Conservation (phyloP, 208 protist species). For the Trypanosoma conorhini region DNA sequence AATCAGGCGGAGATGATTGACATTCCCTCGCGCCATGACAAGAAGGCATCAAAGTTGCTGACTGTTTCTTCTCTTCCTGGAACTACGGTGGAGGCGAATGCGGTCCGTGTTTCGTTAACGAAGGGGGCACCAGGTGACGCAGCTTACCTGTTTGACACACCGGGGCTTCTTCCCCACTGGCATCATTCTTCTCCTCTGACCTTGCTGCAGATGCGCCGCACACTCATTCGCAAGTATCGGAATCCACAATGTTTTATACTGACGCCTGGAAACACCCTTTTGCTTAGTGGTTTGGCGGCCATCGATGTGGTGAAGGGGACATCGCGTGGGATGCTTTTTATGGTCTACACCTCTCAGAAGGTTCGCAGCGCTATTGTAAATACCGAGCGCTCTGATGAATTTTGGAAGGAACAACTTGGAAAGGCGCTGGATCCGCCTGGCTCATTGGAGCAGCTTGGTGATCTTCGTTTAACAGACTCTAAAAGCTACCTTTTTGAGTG, state of each 20-base stretch:
- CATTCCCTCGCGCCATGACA: conserved; percentile 83
- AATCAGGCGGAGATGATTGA: conserved; percentile 91
- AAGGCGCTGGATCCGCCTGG: conserved; percentile 75
- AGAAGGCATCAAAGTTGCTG: conserved; percentile 85
- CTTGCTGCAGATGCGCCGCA: conserved; percentile 88
- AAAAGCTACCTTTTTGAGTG: conserved; percentile 91
- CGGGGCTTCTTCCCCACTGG: conserved; percentile 89
- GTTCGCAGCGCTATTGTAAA: conserved; percentile 75
- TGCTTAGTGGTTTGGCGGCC: conserved; percentile 80
- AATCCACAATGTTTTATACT: conserved; percentile 89
- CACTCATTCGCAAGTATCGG: conserved; percentile 84
- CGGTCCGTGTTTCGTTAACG: conserved; percentile 66
- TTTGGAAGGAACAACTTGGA: conserved; percentile 87
- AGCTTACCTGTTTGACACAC: conserved; percentile 88
- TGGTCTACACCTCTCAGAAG: conserved; percentile 91
- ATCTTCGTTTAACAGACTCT: conserved; percentile 56
- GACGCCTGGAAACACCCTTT: conserved; percentile 80
- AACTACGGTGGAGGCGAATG: conserved; percentile 85
- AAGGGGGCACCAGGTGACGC: conserved; percentile 23
- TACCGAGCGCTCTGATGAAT: conserved; percentile 70
- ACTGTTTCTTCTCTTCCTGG: conserved; percentile 90
- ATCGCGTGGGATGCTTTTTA: conserved; percentile 72
- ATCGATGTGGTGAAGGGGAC: conserved; percentile 86
- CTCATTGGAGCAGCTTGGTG: conserved; percentile 76
- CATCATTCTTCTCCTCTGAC: conserved; percentile 79